Conservation (phyloP, 2,329 filamentous ascomycete species). For the Pseudocercospora vitis region DNA sequence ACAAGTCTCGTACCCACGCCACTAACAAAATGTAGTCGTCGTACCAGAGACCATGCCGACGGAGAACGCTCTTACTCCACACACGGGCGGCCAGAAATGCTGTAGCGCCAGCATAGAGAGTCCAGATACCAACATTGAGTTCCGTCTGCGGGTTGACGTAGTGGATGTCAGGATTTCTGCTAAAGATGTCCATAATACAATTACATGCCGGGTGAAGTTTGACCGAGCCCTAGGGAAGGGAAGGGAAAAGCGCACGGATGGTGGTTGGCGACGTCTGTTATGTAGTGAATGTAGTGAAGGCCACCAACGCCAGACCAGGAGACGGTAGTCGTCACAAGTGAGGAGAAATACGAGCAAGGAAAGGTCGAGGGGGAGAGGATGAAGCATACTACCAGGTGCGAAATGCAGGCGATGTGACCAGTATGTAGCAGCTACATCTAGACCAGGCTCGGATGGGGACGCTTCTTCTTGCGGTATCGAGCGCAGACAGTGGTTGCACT, state of each 20-base stretch:
- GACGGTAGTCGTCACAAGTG: background rate
- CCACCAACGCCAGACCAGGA: conserved; percentile 1
- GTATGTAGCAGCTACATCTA: too few species aligned
- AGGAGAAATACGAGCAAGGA: conserved; percentile 1
- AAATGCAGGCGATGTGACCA: background rate
- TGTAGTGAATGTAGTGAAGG: background rate
- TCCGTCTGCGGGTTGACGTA: conserved; percentile 41
- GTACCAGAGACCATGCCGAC: conserved; percentile 43
- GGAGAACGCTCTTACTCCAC: conserved; percentile 42
- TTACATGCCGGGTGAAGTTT: conserved; percentile 19
- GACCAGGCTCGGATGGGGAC: conserved; percentile 8
- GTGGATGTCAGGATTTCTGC: conserved; percentile 19
- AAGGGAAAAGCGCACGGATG: background rate
- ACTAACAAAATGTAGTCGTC: conserved; percentile 43
- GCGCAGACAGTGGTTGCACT: conserved; percentile 3
- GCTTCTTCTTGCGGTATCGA: conserved; percentile 5
- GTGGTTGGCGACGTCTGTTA: background rate
- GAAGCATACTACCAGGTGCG: background rate
- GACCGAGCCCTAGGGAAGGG: background rate
- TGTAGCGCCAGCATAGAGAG: conserved; percentile 41
- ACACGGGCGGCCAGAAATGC: conserved; percentile 39
- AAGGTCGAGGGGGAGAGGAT: conserved; percentile 5
- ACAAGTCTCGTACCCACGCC: conserved; percentile 39
- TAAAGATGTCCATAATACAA: conserved; percentile 20
- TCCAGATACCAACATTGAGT: conserved; percentile 42